Evolutionary conservation across 108 stramenopile species (phyloP), one percentile per base, ranked within the genome.

Genomic region (Craspedostauros australis): DNA sequence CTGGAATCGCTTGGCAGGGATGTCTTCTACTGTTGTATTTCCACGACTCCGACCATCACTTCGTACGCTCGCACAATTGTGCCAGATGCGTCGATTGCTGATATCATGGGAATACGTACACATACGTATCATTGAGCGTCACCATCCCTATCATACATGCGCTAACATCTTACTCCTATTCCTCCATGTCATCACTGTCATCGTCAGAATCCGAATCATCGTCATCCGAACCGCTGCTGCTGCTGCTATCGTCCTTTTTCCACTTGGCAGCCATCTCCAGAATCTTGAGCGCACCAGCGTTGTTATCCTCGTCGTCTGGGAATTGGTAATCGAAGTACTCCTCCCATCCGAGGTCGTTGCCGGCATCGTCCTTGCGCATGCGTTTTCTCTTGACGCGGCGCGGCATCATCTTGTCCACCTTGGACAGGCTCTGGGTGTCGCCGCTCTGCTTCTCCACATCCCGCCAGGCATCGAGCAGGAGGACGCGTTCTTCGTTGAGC

Each of bases 291-390:
- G 88, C 94, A 0, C 70, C 57, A 23, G 88, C 67, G 19, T 66
- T 75, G 22, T 85, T 73, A 46, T 75, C 75, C 34, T 90, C 76
- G 53, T 99, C 98, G 54, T 99, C 94, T 0, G 98, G 96, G 71
- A 99, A 99, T 71, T 88, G 80, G 66, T 96, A 99, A 54, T 97
- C 98, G 57, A 93, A 96, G 72, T 95, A 97, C 56, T 97, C 98
- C 68, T 99, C 98, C 94, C 93, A 94, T 16, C 93, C 95, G 21
- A 88, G 51, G 64, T 95, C 94, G 26, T 84, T 86, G 53, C 73
- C 85, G 30, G 76, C 64, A 7, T 79, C 83, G 40, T 95, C 94
- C 14, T 77, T 79, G 32, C 82, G 66, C 91, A 94, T 91, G 8
- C 98, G 82, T 68, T 90, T 88, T 56, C 88, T 73, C 73, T 99